These are phyloP conservation scores for Penicillium frequentans DNA, from an alignment of 2,329 filamentous ascomycete genomes.

Conservation along the genomic window DNA sequence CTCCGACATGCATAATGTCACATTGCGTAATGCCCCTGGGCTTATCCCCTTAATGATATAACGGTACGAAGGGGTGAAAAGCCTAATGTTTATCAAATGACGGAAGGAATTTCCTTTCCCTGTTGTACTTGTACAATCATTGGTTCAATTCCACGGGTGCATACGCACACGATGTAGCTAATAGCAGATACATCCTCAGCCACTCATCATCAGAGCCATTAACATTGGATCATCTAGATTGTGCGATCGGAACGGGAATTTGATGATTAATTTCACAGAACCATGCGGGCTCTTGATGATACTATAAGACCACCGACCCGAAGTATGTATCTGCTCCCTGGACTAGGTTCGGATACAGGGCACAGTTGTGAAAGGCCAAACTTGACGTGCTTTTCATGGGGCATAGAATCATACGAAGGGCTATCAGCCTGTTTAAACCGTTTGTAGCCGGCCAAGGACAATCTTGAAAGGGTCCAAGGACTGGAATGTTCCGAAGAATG, in stretches of 20 bases:
- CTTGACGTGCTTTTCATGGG: constrained; percentile 21
- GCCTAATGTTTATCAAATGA: not conserved
- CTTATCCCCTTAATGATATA: not conserved
- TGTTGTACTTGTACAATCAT: constrained; percentile 1
- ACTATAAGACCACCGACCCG: not conserved
- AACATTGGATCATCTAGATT: not conserved
- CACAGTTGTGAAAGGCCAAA: constrained; percentile 1
- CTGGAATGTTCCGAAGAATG: constrained; percentile 17
- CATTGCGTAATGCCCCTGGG: constrained; percentile 15
- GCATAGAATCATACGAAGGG: constrained; percentile 14
- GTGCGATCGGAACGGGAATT: constrained; percentile 2
- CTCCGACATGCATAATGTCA: constrained; percentile 6
- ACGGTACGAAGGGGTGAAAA: constrained; percentile 13
- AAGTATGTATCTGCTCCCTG: not conserved
- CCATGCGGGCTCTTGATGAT: not conserved
- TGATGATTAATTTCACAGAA: not conserved
- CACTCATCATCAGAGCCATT: not conserved
- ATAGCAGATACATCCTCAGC: not conserved
- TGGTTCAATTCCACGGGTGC: not conserved
- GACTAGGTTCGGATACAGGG: not conserved
- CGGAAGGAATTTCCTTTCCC: not conserved
- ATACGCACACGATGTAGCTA: constrained; percentile 4
- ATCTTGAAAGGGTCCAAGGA: constrained; percentile 5
- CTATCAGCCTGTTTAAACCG: not conserved
- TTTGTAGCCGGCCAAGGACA: constrained; percentile 15